A percentile compares a stretch with the other conserved stretches of the same genome.
phyloP scores from a whole-genome alignment of 2,329 filamentous ascomycete species.

The Chrysoporthe austroafricana region DNA sequence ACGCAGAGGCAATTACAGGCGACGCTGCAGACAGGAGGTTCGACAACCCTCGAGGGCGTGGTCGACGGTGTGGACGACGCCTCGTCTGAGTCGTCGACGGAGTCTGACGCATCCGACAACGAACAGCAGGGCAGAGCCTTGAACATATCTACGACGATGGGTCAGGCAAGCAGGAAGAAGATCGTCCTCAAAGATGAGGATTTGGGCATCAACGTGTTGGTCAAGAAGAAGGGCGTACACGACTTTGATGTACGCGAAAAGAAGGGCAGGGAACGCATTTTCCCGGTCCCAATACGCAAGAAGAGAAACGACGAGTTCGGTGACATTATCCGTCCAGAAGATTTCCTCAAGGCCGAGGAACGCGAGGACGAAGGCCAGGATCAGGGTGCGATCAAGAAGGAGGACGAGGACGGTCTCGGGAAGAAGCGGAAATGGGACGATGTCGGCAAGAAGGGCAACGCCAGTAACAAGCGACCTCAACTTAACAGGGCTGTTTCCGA shows the following conservation, averaged over 20 bases:
- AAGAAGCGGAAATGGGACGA: constrained; percentile 97
- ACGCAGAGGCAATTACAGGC: constrained; percentile 86
- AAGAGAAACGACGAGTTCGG: constrained; percentile 84
- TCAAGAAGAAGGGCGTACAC: constrained; percentile 87
- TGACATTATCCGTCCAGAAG: constrained; percentile 89
- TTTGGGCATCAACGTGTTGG: constrained; percentile 85
- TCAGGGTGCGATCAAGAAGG: constrained; percentile 53
- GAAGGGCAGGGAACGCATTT: constrained; percentile 89
- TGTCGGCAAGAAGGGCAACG: constrained; percentile 49
- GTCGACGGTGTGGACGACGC: constrained; percentile 80
- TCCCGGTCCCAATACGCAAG: constrained; percentile 80
- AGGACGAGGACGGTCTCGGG: constrained; percentile 69
- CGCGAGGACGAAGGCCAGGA: constrained; percentile 75
- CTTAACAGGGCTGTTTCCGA: constrained; percentile 46
- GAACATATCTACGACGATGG: constrained; percentile 84
- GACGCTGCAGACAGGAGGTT: constrained; percentile 72
- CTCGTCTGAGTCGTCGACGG: constrained; percentile 82
- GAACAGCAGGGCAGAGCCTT: constrained; percentile 91
- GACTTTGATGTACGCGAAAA: constrained; percentile 93
- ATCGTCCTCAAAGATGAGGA: constrained; percentile 87
- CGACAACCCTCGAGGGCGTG: constrained; percentile 68
- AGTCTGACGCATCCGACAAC: constrained; percentile 85
- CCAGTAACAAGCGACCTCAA: constrained; percentile 64
- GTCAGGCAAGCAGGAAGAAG: constrained; percentile 83
- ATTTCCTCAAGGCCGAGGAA: constrained; percentile 91